Evolutionary conservation across 768 basidiomycete species (phyloP).

Genomic region (Rhizopogon rudus): DNA sequence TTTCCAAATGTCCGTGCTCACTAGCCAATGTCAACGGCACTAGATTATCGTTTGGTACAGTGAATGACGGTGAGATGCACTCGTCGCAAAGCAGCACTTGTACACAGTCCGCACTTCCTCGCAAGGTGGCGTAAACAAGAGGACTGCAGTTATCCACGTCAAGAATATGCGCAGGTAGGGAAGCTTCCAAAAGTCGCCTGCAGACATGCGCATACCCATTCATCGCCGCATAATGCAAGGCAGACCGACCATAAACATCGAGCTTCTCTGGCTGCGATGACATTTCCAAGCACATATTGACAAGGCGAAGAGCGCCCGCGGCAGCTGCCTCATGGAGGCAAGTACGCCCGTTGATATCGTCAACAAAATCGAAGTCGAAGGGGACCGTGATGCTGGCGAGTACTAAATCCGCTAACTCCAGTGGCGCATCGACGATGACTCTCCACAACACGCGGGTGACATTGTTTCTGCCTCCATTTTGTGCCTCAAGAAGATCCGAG

Average conservation of each 20-base stretch:
- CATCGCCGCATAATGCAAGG: slow-evolving; percentile 95
- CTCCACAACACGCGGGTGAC: slow-evolving; percentile 95
- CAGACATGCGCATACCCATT: slow-evolving; percentile 80
- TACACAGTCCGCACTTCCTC: slow-evolving; percentile 80
- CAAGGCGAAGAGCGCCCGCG: slow-evolving; percentile 72
- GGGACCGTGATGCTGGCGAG: slow-evolving; percentile 58
- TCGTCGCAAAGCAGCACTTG: slow-evolving; percentile 73
- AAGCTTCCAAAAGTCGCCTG: slow-evolving; percentile 65
- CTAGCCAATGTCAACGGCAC: slow-evolving; percentile 89
- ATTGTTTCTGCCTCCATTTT: slow-evolving; percentile 56
- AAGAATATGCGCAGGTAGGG: slow-evolving; percentile 58
- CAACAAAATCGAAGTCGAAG: slow-evolving; percentile 89
- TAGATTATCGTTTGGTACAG: slow-evolving; percentile 58
- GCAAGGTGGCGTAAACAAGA: slow-evolving; percentile 89
- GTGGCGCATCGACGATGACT: slow-evolving; percentile 75
- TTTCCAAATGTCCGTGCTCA: slow-evolving; percentile 81
- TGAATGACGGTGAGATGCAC: slow-evolving; percentile 58
- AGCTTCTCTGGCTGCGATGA: slow-evolving; percentile 65
- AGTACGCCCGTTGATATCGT: slow-evolving; percentile 95
- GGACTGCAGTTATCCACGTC: slow-evolving; percentile 95
- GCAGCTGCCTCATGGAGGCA: slow-evolving; percentile 93
- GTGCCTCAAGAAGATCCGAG: slow-evolving; percentile 61
- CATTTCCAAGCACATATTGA: slow-evolving; percentile 72
- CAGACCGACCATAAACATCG: slow-evolving; percentile 90
- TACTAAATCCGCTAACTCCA: slow-evolving; percentile 69